A percentile compares a stretch with the other conserved stretches of the same genome.
These are phyloP conservation scores for Trametes meyenii DNA, from an alignment of 768 basidiomycete genomes.

Conservation along the genomic window DNA sequence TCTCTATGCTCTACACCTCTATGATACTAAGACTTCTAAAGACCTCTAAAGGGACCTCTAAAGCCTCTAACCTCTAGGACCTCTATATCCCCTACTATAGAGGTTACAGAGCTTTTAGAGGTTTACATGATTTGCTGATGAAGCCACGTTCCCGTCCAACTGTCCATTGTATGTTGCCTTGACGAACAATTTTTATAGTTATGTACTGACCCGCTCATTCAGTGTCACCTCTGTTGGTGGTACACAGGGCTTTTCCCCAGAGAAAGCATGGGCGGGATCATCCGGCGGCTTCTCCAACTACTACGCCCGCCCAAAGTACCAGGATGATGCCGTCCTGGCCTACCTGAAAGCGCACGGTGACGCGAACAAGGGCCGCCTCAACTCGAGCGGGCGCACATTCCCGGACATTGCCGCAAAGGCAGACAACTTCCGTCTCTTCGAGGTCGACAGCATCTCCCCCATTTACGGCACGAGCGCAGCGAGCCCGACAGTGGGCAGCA, in stretches of 20 bases:
- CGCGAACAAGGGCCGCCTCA: conserved; percentile 34
- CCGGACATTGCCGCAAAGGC: conserved; percentile 50
- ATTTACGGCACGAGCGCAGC: conserved; percentile 62
- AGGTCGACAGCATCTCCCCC: conserved; percentile 31
- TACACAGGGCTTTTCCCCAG: conserved; percentile 38
- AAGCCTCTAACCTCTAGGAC: no score
- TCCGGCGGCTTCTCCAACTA: conserved; percentile 41
- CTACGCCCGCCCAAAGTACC: conserved; percentile 40
- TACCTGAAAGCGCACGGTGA: conserved; percentile 39
- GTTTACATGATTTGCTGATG: no score
- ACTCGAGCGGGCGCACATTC: conserved; percentile 43
- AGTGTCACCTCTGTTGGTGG: conserved; percentile 42
- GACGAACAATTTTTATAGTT: no score
- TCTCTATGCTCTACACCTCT: no score
- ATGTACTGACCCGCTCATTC: not conserved
- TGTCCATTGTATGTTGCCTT: conserved; percentile 36
- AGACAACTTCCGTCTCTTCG: conserved; percentile 28
- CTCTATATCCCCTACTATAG: no score
- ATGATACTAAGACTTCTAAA: no score
- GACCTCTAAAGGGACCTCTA: no score
- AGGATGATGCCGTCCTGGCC: conserved; percentile 38
- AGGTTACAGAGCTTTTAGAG: no score
- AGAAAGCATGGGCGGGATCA: conserved; percentile 36
- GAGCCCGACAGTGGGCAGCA: conserved; percentile 61
- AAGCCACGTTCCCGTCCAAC: conserved; percentile 39